Conservation (phyloP, 2,329 filamentous ascomycete genomes). For the Trichoderma brevicompactum region DNA sequence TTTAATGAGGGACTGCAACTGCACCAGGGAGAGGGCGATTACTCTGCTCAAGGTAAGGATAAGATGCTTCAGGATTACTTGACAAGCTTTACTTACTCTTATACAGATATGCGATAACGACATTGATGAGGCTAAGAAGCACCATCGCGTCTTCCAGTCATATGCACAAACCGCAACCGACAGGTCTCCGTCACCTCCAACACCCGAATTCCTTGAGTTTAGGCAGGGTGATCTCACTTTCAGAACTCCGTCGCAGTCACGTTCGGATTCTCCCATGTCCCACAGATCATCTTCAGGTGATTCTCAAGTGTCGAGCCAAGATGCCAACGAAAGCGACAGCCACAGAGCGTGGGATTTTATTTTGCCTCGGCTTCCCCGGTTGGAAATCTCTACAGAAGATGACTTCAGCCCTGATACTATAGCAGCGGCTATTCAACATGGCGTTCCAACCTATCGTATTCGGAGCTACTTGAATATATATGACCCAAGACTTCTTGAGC, state of each 20-base stretch:
- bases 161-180: background rate
- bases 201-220: background rate
- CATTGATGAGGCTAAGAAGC: background rate
- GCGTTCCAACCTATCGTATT: background rate
- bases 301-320: background rate
- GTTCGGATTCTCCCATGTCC: background rate
- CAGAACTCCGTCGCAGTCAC: background rate
- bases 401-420: conserved; percentile 2
- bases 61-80: no score
- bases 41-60: conserved; percentile 1
- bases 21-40: conserved; percentile 14
- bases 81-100: background rate
- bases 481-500: background rate
- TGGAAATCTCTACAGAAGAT: background rate
- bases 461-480: background rate
- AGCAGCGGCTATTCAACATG: conserved; percentile 21
- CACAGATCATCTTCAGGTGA: background rate
- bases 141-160: background rate
- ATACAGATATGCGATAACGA: conserved; percentile 18
- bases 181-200: background rate
- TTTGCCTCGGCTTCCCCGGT: background rate
- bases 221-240: no score
- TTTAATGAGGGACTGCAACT: conserved; percentile 14
- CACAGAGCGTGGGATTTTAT: conserved; percentile 17
- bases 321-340: background rate